A percentile compares a stretch with the other conserved stretches of the same genome.
These are phyloP conservation scores for Coemansia umbellata DNA, from an alignment of 192 early-diverging fungal genomes.

Conservation along the genomic window DNA sequence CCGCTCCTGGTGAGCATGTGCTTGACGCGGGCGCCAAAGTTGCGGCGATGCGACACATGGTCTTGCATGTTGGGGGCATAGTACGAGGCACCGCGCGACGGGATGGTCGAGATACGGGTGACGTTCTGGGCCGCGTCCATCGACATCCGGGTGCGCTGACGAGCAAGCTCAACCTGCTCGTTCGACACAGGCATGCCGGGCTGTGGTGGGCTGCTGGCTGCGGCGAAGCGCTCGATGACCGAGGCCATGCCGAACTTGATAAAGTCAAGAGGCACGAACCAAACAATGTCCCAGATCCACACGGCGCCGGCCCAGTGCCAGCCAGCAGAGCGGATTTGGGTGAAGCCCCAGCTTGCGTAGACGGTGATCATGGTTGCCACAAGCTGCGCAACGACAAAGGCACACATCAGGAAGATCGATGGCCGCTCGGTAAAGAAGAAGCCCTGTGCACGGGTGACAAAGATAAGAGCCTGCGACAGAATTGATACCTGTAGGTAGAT, in stretches of 20 bases:
- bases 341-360: constrained; percentile 79
- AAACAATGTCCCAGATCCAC: constrained; percentile 79
- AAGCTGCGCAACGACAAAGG: constrained; percentile 69
- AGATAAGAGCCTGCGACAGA: constrained; percentile 75
- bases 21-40: constrained; percentile 52
- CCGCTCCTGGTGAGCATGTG: constrained; percentile 51
- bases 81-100: constrained; percentile 57
- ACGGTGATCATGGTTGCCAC: constrained; percentile 78
- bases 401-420: constrained; percentile 59
- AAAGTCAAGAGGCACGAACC: constrained; percentile 73
- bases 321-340: constrained; percentile 64
- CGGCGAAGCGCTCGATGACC: constrained; percentile 56
- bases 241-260: constrained; percentile 71
- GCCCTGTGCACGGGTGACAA: constrained; percentile 70
- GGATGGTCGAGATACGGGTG: constrained; percentile 60
- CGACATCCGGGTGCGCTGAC: constrained; percentile 53
- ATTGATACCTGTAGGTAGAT: constrained; percentile 80
- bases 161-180: constrained; percentile 51
- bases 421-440: constrained; percentile 75
- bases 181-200: constrained; percentile 26
- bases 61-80: constrained; percentile 59
- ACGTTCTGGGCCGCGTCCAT: constrained; percentile 53
- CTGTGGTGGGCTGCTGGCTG: constrained; percentile 16
- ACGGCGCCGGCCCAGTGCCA: constrained; percentile 73
- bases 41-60: constrained; percentile 51